Evolutionary conservation across 202 grass and related monocot species (phyloP).

Genomic region (Digitaria exilis): DNA sequence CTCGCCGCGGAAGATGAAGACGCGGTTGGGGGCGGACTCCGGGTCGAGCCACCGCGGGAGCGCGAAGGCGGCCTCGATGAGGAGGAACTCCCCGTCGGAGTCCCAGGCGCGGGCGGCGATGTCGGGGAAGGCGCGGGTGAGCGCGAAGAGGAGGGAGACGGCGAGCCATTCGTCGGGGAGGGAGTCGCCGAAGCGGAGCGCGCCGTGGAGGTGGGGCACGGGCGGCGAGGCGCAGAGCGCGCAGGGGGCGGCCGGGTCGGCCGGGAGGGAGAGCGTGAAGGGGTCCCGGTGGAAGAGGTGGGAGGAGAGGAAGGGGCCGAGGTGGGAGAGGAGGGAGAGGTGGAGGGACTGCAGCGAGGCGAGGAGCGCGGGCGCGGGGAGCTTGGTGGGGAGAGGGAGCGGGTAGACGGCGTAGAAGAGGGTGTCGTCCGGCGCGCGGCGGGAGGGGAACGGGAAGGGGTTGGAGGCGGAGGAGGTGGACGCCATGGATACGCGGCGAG

Average conservation of each 20-base stretch:
- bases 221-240: constrained; percentile 58
- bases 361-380: constrained; percentile 36
- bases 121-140: constrained; percentile 52
- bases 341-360: constrained; percentile 72
- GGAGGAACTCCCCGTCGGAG: constrained; percentile 95
- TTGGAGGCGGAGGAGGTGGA: constrained; percentile 38
- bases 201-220: constrained; percentile 76
- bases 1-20: constrained; percentile 81
- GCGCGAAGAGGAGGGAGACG: constrained; percentile 69
- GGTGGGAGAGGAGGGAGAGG: constrained; percentile 65
- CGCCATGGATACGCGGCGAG: constrained; percentile 46
- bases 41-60: constrained; percentile 81
- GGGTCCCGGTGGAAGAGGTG: constrained; percentile 70
- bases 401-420: constrained; percentile 89
- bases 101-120: constrained; percentile 69
- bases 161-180: constrained; percentile 89
- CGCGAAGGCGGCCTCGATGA: constrained; percentile 86
- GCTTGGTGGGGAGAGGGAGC: constrained; percentile 45
- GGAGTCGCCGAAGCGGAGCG: constrained; percentile 75
- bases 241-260: constrained; percentile 55
- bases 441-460: constrained; percentile 51
- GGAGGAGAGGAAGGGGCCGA: constrained; percentile 67
- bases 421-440: constrained; percentile 67
- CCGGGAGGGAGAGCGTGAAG: constrained; percentile 64
- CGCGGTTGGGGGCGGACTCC: constrained; percentile 69